Base-by-base conservation (phyloP, 1,284 basidiomycete species). In the Neotropicomus parvogracilis region DNA sequence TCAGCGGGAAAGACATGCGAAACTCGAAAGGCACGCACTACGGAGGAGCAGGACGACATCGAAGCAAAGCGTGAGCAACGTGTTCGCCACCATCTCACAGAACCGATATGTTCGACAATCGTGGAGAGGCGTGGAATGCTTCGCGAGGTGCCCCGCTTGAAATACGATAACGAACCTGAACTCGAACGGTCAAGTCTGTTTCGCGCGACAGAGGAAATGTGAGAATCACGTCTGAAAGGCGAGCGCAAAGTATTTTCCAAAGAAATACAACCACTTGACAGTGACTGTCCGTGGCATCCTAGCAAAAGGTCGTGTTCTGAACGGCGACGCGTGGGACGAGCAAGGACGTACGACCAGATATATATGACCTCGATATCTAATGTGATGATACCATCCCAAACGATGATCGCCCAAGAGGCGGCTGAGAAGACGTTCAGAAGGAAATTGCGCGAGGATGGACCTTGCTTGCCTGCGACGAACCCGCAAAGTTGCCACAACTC, bases 251-350 rank as follows among this genome's bases (percentile, higher is more conserved):
- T 60, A 64, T 31, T 44, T 58, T 6, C 37, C 44, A 39, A 55
- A 51, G 14, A 60, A 12, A 43, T 60, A 60, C 14, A 60, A 3
- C 59, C 61, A 64, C 39, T 63, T 63, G 46, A 63, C 26, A 20
- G 44, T 32, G 7, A 49, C 46, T 3, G 13, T 49, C 13, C 16
- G 16, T 6, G 60, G 19, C 53, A 59, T 56, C 10, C 57, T 59
- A 16, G 20, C 13, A 19, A 4, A 24, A 24, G 31, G 28, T 35
- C 8, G 41, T 6, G 2, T 26, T 47, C 27, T 1, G 24, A 1
- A 21, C 10, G 7, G 10, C 14, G 17, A 13, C 6, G 19, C 6
- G 7, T 13, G 3, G 17, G 26, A 39, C 29, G 21, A 26, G 24
- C 2, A 3, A 33, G 3, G n/a, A 54, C 55, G 33, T 12, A 63